Conservation (phyloP, 1,139 yeast genomes). For the Taiozyma sp. region DNA sequence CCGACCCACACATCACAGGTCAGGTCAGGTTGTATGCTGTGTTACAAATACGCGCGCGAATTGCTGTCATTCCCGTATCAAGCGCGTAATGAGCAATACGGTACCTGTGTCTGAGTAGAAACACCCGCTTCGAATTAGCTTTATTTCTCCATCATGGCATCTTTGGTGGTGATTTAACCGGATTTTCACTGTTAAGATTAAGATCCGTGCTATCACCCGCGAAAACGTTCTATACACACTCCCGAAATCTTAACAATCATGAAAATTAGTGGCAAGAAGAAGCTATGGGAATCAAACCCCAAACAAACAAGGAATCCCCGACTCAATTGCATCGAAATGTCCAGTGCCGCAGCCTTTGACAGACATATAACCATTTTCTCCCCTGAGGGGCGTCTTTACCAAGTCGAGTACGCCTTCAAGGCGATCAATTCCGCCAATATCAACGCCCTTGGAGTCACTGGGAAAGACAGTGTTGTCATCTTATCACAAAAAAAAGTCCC, state of each 20-base stretch:
- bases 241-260: background rate
- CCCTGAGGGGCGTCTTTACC: constrained; percentile 96
- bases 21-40: too few relatives aligned
- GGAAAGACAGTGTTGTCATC: constrained; percentile 85
- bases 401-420: constrained; percentile 96
- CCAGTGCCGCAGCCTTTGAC: constrained; percentile 87
- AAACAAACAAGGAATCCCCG: background rate
- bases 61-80: too few relatives aligned
- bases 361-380: constrained; percentile 98
- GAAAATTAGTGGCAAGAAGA: background rate
- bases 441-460: constrained; percentile 83
- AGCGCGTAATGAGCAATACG: too few relatives aligned
- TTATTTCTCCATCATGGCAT: background rate
- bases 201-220: background rate
- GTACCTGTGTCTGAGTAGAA: too few relatives aligned
- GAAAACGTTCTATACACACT: background rate
- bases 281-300: background rate
- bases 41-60: too few relatives aligned
- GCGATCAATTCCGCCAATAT: constrained; percentile 92
- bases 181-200: background rate
- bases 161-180: background rate
- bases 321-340: constrained; percentile 6
- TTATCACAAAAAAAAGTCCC: constrained; percentile 95
- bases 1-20: background rate
- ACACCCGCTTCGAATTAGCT: background rate